Percentiles rank a stretch among this genome's conserved stretches.
Evolutionary conservation across 2,329 filamentous ascomycete species (phyloP).

Genomic region (Arthrobotrys sphaeroides): DNA sequence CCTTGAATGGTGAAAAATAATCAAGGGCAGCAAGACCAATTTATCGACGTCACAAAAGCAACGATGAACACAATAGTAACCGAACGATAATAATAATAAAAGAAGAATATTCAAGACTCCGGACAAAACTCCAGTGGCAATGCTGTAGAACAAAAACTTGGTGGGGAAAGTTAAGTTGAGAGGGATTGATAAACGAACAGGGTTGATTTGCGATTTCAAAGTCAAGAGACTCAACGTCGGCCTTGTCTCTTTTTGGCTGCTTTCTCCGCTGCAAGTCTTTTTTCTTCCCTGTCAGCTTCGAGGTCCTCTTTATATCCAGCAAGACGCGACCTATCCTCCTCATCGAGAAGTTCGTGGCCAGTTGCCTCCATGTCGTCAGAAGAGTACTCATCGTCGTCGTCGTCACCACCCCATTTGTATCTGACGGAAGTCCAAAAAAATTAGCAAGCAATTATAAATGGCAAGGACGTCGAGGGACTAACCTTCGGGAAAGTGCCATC

Average conservation of each 20-base stretch:
- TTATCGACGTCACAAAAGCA: conserved; percentile 5
- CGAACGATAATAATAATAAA: not conserved
- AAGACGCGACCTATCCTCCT: conserved; percentile 56
- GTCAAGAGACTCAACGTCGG: conserved; percentile 36
- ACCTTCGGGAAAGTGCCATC: conserved; percentile 29
- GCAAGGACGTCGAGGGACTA: not conserved
- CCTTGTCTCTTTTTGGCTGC: conserved; percentile 53
- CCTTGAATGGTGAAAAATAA: conserved; percentile 14
- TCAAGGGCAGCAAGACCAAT: conserved; percentile 39
- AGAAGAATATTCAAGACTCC: conserved; percentile 16
- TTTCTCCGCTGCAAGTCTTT: conserved; percentile 55
- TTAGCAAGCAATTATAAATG: not conserved
- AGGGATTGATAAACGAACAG: not conserved
- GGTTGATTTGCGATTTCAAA: not conserved
- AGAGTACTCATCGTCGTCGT: conserved; percentile 55
- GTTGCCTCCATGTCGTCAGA: conserved; percentile 58
- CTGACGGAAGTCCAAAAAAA: conserved; percentile 35
- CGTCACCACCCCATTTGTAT: conserved; percentile 56
- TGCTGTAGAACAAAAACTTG: not conserved
- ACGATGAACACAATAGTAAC: not conserved
- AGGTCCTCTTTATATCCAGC: conserved; percentile 56
- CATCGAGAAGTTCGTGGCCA: conserved; percentile 57
- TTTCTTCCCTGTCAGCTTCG: conserved; percentile 56
- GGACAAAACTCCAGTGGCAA: conserved; percentile 32
- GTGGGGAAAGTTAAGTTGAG: not conserved